Conservation (phyloP, 2,329 filamentous ascomycete species). For the Fusarium bulbicola region DNA sequence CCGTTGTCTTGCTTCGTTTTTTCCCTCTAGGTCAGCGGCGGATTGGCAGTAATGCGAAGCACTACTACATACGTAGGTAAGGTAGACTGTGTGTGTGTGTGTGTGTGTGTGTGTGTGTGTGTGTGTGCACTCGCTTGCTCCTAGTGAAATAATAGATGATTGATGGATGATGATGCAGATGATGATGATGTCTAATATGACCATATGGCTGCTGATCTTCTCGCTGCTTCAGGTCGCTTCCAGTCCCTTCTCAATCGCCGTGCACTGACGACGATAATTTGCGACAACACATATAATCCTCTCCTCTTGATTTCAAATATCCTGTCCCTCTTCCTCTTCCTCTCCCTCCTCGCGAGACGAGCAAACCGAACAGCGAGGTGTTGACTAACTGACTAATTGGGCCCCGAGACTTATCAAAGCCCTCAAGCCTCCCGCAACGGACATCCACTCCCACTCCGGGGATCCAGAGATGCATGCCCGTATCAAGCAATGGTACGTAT, state of each 20-base stretch:
- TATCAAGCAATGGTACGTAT: slow-evolving; percentile 16
- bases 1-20: slow-evolving; percentile 30
- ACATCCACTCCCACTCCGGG: slow-evolving; percentile 22
- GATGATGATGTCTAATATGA: slow-evolving; percentile 14
- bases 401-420: slow-evolving; percentile 12
- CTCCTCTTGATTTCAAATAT: slow-evolving; percentile 29
- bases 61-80: background rate
- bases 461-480: slow-evolving; percentile 9
- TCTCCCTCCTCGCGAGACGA: slow-evolving; percentile 5
- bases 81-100: background rate
- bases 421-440: slow-evolving; percentile 15
- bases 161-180: slow-evolving; percentile 15
- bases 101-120: background rate
- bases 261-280: background rate
- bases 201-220: slow-evolving; percentile 29
- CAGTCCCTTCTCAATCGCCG: slow-evolving; percentile 3
- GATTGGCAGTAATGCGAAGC: slow-evolving; percentile 3
- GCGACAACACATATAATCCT: background rate
- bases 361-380: slow-evolving; percentile 7
- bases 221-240: slow-evolving; percentile 25
- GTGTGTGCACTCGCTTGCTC: slow-evolving; percentile 7
- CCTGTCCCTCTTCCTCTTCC: background rate
- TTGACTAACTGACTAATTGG: background rate
- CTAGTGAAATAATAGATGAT: background rate
- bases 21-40: slow-evolving; percentile 21